Base-by-base conservation (phyloP, 2,329 filamentous ascomycete genomes). In the Talaromyces amestolkiae region DNA sequence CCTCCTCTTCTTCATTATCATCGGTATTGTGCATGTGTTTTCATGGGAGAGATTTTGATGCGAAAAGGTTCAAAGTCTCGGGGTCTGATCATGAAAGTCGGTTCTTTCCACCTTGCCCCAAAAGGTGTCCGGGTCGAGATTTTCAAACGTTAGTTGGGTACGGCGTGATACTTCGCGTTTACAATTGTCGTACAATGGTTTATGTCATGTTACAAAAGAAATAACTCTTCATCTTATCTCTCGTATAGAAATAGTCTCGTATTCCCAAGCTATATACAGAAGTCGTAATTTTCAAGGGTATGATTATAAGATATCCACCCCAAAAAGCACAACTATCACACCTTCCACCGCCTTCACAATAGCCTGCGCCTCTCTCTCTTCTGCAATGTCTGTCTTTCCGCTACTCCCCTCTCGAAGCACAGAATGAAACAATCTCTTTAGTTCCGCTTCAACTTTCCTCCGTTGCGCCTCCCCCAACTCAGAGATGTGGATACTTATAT, bases 401-500 rank as follows among this genome's bases (percentile, higher is more conserved):
- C 35, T 39, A 35, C 51, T n/a, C 22, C 56, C 39, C 13, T 65
- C 72, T 45, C 60, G 72, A 9, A 79, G 65, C 58, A 80, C 66
- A n/a, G 70, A 71, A 58, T 75, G 70, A 51, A 80, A 80, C 35
- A 79, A 67, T n/a, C 72, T 73, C 64, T 76, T 79, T 10, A 74
- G 69, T 62, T 79, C 78, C n/a, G 70, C 71, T 51, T 79, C 75
- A 22, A 78, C 69, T 47, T 76, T 79, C 70, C 45, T 69, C 65
- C 8, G 64, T 58, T 65, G 66, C 9, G 60, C 63, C 7, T 64
- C 53, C 4, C 19, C 39, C 53, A 59, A 24, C 2, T 63, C 66
- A 24, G 69, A 63, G 3, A 68, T 54, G 7, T 74, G 74, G 19
- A 79, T 69, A 54, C 72, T 78, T 31, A 80, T 73, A 59, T 74